Evolutionary conservation across 805 yeast species (phyloP).

Genomic region (Myxozyma geophila): DNA sequence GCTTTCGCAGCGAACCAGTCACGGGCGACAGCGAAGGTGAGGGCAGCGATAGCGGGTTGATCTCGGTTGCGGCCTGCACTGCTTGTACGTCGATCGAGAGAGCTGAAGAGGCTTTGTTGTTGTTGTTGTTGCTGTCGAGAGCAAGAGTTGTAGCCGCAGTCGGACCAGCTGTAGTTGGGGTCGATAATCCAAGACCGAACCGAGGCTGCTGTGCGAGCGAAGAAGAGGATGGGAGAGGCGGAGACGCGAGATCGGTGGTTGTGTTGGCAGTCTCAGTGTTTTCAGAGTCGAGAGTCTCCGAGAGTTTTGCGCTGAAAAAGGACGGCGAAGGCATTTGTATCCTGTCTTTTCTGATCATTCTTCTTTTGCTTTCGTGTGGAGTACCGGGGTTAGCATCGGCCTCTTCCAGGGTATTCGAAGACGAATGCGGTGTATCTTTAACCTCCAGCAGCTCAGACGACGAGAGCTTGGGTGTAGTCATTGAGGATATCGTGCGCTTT

Average conservation of each 20-base stretch:
- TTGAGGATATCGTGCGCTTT: constrained; percentile 1
- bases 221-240: background rate
- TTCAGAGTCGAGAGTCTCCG: background rate
- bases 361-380: constrained; percentile 13
- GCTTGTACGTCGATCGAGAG: constrained; percentile 16
- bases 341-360: constrained; percentile 14
- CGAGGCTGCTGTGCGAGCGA: background rate
- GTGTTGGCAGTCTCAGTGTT: background rate
- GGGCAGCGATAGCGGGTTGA: constrained; percentile 39
- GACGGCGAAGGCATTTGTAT: background rate
- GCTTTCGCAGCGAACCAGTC: constrained; percentile 22
- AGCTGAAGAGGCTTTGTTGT: background rate
- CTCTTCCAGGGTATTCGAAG: too few relatives aligned
- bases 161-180: constrained; percentile 1
- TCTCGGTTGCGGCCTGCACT: constrained; percentile 9
- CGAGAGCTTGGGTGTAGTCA: background rate
- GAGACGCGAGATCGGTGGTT: background rate
- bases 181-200: constrained; percentile 6
- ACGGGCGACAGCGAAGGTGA: constrained; percentile 42
- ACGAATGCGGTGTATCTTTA: too few relatives aligned
- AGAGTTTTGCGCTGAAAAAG: background rate
- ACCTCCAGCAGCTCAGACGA: background rate
- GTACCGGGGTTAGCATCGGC: background rate
- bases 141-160: background rate
- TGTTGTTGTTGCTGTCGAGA: background rate